These are phyloP conservation scores for Lasiosphaeria ovina DNA, from an alignment of 495 filamentous ascomycete species.

Conservation along the genomic window DNA sequence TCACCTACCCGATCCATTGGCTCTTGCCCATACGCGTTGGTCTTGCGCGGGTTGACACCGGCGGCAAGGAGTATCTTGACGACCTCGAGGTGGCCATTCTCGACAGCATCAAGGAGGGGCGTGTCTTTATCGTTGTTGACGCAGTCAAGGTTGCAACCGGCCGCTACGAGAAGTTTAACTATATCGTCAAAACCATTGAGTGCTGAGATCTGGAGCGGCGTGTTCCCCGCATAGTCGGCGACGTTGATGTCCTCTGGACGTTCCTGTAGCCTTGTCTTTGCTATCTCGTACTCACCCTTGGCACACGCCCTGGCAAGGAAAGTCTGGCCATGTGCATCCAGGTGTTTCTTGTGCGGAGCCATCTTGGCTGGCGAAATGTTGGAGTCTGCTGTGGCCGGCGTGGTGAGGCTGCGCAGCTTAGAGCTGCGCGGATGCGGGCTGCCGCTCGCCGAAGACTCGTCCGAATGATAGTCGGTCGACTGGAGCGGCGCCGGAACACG, in stretches of 20 bases:
- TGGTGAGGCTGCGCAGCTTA: conserved; percentile 63
- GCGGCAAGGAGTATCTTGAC: conserved; percentile 80
- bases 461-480: conserved; percentile 64
- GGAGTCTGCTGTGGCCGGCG: conserved; percentile 52
- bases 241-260: conserved; percentile 84
- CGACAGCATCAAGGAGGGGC: conserved; percentile 90
- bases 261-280: conserved; percentile 65
- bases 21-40: conserved; percentile 83
- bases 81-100: conserved; percentile 90
- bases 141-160: conserved; percentile 77
- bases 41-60: conserved; percentile 82
- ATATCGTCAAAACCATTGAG: conserved; percentile 79
- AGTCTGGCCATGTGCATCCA: conserved; percentile 83
- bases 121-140: conserved; percentile 86
- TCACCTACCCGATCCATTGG: conserved; percentile 78
- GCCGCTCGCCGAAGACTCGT: conserved; percentile 69
- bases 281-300: conserved; percentile 67
- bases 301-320: conserved; percentile 80
- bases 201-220: conserved; percentile 86
- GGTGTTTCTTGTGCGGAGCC: conserved; percentile 71
- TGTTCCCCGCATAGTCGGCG: conserved; percentile 90
- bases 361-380: conserved; percentile 65
- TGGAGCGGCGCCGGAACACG: conserved; percentile 56
- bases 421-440: conserved; percentile 67
- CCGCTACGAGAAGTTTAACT: conserved; percentile 74